Conservation (phyloP, 2,329 filamentous ascomycete species). For the Talaromyces sp. region DNA sequence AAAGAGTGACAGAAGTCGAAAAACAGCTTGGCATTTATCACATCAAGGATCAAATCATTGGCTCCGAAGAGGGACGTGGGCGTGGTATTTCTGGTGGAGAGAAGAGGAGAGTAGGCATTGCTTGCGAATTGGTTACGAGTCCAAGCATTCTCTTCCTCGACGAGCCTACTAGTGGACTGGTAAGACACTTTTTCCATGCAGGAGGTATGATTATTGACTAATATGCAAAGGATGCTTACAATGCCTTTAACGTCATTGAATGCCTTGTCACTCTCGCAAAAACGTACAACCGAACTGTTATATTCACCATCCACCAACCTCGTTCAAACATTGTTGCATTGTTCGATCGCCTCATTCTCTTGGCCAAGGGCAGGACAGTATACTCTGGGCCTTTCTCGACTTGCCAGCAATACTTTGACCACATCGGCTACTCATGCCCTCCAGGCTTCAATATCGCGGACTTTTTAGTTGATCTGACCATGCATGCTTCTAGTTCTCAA, state of each 20-base stretch:
- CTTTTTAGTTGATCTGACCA: conserved; percentile 93
- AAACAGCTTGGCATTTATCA: conserved; percentile 90
- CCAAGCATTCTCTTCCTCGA: conserved; percentile 96
- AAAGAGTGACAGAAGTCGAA: conserved; percentile 86
- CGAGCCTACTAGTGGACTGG: conserved; percentile 87
- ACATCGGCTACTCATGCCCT: conserved; percentile 85
- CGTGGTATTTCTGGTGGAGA: conserved; percentile 96
- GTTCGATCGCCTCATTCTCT: conserved; percentile 86
- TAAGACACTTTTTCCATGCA: no score
- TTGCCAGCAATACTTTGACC: conserved; percentile 89
- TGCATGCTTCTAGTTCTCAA: conserved; percentile 71
- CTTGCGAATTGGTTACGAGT: conserved; percentile 94
- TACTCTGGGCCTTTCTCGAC: conserved; percentile 86
- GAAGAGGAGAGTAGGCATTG: conserved; percentile 92
- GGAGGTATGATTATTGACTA: conserved; percentile 8
- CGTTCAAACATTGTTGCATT: conserved; percentile 96
- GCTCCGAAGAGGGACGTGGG: conserved; percentile 88
- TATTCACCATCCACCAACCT: conserved; percentile 97
- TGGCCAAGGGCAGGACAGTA: conserved; percentile 83
- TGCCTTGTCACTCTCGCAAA: conserved; percentile 92
- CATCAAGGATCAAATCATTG: conserved; percentile 91
- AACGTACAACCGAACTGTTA: conserved; percentile 91
- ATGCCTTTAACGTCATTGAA: conserved; percentile 96
- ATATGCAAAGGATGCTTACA: conserved; percentile 68
- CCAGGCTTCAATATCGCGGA: conserved; percentile 98